Evolutionary conservation across 805 yeast species (phyloP).

Genomic region (Yueomyces sinensis): DNA sequence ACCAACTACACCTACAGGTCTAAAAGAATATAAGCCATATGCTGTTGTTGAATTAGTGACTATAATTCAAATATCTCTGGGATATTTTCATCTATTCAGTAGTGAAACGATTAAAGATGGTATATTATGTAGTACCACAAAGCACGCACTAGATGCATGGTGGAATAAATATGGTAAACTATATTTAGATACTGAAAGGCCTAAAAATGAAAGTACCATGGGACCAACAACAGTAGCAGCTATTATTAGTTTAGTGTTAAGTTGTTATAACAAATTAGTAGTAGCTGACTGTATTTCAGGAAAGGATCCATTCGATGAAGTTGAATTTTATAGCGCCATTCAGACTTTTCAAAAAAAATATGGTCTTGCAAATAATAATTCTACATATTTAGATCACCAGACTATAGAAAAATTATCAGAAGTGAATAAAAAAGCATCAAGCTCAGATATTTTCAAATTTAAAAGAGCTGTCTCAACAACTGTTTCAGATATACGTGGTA

Average conservation of each 20-base stretch:
- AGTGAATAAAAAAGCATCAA: slow-evolving; percentile 32
- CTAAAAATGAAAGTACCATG: slow-evolving; percentile 36
- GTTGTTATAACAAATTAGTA: slow-evolving; percentile 53
- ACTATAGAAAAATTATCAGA: slow-evolving; percentile 38
- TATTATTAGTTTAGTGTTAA: slow-evolving; percentile 60
- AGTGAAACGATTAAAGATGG: slow-evolving; percentile 65
- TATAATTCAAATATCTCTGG: slow-evolving; percentile 60
- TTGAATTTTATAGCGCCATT: slow-evolving; percentile 51
- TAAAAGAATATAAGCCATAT: slow-evolving; percentile 11
- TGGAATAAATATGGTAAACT: slow-evolving; percentile 59
- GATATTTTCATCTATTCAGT: slow-evolving; percentile 62
- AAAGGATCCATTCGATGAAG: slow-evolving; percentile 74
- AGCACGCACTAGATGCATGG: slow-evolving; percentile 61
- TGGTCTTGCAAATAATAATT: slow-evolving; percentile 30
- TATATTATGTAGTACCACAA: slow-evolving; percentile 64
- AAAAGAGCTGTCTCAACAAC: slow-evolving; percentile 61
- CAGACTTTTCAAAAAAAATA: slow-evolving; percentile 68
- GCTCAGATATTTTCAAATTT: slow-evolving; percentile 34
- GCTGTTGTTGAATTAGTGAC: slow-evolving; percentile 67
- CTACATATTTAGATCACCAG: slow-evolving; percentile 40
- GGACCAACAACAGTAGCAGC: slow-evolving; percentile 66
- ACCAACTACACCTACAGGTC: not conserved
- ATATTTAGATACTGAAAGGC: slow-evolving; percentile 18
- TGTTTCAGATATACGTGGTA: slow-evolving; percentile 49
- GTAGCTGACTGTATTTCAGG: slow-evolving; percentile 46